Conservation (phyloP, 2,329 filamentous ascomycete species). For the Xylariales sp. region DNA sequence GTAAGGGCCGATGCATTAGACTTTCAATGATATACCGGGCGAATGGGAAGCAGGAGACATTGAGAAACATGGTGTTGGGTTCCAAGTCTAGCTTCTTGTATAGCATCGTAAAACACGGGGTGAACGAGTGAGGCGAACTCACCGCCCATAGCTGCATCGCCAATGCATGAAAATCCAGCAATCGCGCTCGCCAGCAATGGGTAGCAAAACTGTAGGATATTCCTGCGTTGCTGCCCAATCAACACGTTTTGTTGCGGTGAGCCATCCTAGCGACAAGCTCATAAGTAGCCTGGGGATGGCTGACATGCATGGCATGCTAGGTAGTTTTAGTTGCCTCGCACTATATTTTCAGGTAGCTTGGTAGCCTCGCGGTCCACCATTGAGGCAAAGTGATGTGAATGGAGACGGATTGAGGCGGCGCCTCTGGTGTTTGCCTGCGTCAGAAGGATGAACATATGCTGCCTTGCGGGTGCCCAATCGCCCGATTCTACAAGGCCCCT, state of each 20-base stretch:
- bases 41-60: not conserved
- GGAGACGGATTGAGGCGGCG: slow-evolving; percentile 15
- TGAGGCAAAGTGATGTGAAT: slow-evolving; percentile 10
- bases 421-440: slow-evolving; percentile 35
- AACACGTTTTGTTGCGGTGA: slow-evolving; percentile 1
- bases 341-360: slow-evolving; percentile 15
- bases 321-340: slow-evolving; percentile 31
- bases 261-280: not conserved
- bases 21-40: not conserved
- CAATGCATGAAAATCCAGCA: not conserved
- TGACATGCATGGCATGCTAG: slow-evolving; percentile 18
- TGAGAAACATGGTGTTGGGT: not conserved
- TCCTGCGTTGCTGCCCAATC: slow-evolving; percentile 36
- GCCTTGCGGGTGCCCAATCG: slow-evolving; percentile 27
- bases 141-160: not conserved
- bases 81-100: slow-evolving; percentile 21
- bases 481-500: not conserved
- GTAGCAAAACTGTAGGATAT: not conserved
- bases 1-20: not conserved
- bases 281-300: slow-evolving; percentile 16
- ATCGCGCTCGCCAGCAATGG: not conserved
- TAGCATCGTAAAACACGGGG: slow-evolving; percentile 8
- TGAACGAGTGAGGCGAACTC: not conserved
- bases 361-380: slow-evolving; percentile 38
- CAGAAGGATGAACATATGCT: not conserved